Conservation (phyloP, 768 basidiomycete genomes). For the Cubamyces sp. region DNA sequence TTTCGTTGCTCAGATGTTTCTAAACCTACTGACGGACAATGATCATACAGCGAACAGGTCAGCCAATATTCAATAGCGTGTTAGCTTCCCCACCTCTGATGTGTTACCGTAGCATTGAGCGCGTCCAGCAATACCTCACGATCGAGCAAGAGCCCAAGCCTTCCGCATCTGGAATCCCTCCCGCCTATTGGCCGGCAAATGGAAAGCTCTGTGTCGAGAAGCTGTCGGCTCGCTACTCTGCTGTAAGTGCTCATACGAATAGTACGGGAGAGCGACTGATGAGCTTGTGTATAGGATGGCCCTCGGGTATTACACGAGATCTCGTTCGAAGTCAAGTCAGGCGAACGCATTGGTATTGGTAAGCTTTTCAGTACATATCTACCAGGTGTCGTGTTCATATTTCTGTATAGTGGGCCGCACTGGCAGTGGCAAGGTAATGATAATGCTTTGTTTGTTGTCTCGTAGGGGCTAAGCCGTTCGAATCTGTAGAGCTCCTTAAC, state of each 20-base stretch:
- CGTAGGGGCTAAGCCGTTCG: neutral
- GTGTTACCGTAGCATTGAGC: slow-evolving; percentile 43
- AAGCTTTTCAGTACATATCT: slow-evolving; percentile 19
- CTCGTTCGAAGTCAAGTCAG: slow-evolving; percentile 53
- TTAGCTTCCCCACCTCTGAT: neutral
- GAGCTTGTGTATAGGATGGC: slow-evolving; percentile 45
- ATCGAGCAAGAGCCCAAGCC: slow-evolving; percentile 58
- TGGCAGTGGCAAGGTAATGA: slow-evolving; percentile 53
- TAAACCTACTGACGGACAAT: neutral
- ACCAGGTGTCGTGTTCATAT: slow-evolving; percentile 7
- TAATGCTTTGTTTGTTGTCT: slow-evolving; percentile 13
- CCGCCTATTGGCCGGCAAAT: slow-evolving; percentile 67
- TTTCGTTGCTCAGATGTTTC: no score
- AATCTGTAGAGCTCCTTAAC: slow-evolving; percentile 50
- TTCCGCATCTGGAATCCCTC: slow-evolving; percentile 48
- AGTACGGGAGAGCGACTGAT: neutral
- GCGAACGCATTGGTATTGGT: slow-evolving; percentile 63
- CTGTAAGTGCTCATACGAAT: slow-evolving; percentile 25
- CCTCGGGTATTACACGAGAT: slow-evolving; percentile 60
- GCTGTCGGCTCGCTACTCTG: slow-evolving; percentile 53
- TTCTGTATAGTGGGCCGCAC: slow-evolving; percentile 55
- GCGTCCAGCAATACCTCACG: slow-evolving; percentile 57
- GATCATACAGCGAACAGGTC: slow-evolving; percentile 34
- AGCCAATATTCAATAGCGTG: neutral
- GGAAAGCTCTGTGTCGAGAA: slow-evolving; percentile 56